Conservation (phyloP, 2,329 filamentous ascomycete genomes). For the Chrysosporium keratinophilum region DNA sequence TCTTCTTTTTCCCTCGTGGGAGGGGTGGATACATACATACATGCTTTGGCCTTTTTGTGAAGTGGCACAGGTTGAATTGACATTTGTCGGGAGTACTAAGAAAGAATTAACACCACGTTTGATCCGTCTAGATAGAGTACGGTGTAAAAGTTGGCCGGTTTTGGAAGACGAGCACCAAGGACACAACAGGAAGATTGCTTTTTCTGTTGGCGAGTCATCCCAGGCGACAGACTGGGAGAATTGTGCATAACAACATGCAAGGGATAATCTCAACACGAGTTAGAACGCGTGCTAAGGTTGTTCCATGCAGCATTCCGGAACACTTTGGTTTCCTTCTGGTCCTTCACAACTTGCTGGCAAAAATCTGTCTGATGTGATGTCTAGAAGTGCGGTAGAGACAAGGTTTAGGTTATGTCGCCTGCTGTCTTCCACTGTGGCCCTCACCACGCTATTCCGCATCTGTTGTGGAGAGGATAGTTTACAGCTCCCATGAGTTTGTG, state of each 20-base stretch:
- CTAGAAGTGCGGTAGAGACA: not conserved
- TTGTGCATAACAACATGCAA: not conserved
- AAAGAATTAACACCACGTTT: too few relatives aligned
- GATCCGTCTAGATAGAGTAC: too few relatives aligned
- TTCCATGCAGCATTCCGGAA: slow-evolving; percentile 6
- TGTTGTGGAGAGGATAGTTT: not conserved
- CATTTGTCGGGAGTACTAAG: too few relatives aligned
- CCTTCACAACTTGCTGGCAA: not conserved
- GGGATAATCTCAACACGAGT: not conserved
- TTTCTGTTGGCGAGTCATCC: not conserved
- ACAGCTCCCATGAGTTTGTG: not conserved
- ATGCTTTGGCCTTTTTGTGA: too few relatives aligned
- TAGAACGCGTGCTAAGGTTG: not conserved
- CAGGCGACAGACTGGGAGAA: not conserved
- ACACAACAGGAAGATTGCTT: too few relatives aligned
- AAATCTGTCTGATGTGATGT: not conserved
- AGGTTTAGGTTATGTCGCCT: slow-evolving; percentile 5
- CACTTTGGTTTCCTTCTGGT: not conserved
- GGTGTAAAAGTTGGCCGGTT: too few relatives aligned
- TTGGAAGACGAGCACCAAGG: too few relatives aligned
- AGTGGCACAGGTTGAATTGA: too few relatives aligned
- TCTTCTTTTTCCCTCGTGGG: too few relatives aligned
- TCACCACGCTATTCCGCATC: not conserved
- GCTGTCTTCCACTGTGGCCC: not conserved
- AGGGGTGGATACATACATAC: too few relatives aligned